Evolutionary conservation across 2,329 filamentous ascomycete species (phyloP).

Genomic region (Didymella lethalis): DNA sequence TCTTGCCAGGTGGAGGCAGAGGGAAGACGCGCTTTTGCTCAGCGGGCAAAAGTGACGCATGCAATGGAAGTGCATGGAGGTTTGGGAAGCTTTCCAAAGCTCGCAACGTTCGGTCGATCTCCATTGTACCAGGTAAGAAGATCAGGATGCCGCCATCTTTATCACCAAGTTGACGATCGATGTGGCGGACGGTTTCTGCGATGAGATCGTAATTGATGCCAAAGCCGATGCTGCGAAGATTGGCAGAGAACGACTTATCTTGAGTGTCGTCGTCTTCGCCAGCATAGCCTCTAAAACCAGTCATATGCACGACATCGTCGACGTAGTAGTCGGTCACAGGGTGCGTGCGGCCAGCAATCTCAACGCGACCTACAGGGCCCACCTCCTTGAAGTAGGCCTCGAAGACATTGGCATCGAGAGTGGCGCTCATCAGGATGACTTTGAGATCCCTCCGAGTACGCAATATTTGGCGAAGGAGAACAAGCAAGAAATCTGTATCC

Average conservation of each 20-base stretch:
- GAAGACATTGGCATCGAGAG: conserved; percentile 87
- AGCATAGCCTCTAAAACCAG: conserved; percentile 68
- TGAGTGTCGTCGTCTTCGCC: conserved; percentile 60
- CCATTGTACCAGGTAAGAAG: conserved; percentile 89
- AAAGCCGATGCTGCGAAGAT: conserved; percentile 63
- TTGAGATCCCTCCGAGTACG: conserved; percentile 79
- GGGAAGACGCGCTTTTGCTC: conserved; percentile 91
- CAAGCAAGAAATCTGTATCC: conserved; percentile 92
- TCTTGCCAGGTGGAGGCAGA: conserved; percentile 75
- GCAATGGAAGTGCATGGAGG: conserved; percentile 83
- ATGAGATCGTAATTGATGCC: conserved; percentile 93
- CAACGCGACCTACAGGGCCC: conserved; percentile 77
- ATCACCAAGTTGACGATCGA: conserved; percentile 77
- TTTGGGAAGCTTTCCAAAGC: conserved; percentile 70
- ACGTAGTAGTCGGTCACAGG: conserved; percentile 90
- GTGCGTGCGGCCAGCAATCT: conserved; percentile 88
- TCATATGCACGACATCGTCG: conserved; percentile 84
- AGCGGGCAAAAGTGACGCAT: conserved; percentile 86
- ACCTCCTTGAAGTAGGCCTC: conserved; percentile 80
- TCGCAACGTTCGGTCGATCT: conserved; percentile 84
- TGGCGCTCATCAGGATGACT: conserved; percentile 95
- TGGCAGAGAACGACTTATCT: conserved; percentile 54
- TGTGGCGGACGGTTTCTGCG: conserved; percentile 77
- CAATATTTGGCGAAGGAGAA: conserved; percentile 84
- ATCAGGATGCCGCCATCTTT: conserved; percentile 90